These are phyloP conservation scores for Quercus tomentella DNA, from an alignment of 331 rosid species.

Conservation along the genomic window DNA sequence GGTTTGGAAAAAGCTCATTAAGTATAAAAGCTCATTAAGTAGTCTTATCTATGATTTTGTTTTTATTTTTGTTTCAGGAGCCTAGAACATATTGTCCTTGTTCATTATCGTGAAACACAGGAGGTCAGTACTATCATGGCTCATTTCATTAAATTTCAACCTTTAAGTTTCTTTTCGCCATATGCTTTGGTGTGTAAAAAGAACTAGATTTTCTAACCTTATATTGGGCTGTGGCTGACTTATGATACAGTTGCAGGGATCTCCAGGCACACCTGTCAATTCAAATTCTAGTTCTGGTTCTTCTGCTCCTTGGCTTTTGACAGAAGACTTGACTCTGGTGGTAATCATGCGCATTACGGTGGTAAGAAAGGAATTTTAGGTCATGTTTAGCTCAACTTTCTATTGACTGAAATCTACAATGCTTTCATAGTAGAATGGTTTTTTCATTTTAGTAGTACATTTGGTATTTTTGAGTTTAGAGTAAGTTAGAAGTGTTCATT, in stretches of 20 bases:
- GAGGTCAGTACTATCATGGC: conserved; percentile 37
- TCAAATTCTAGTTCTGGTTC: conserved; percentile 71
- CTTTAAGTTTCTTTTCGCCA: background rate
- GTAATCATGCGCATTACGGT: conserved; percentile 38
- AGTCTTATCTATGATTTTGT: background rate
- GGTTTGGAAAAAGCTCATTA: background rate
- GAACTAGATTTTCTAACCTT: conserved; percentile 12
- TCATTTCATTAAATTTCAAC: background rate
- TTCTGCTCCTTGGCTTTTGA: conserved; percentile 46
- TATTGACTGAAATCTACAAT: conserved; percentile 3
- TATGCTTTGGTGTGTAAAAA: conserved; percentile 6
- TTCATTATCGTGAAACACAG: conserved; percentile 93
- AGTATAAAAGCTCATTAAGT: background rate
- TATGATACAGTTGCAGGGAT: conserved; percentile 55
- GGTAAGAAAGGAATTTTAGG: conserved; percentile 48
- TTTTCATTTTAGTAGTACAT: background rate
- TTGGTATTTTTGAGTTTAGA: background rate
- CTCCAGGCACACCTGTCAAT: conserved; percentile 70
- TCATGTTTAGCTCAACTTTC: conserved; percentile 18
- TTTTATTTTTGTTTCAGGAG: conserved; percentile 63
- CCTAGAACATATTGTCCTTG: conserved; percentile 91
- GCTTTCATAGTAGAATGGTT: conserved; percentile 4
- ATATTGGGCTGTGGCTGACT: conserved; percentile 18
- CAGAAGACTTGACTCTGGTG: conserved; percentile 75
- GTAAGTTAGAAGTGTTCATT: background rate